Evolutionary conservation across 208 protist species (phyloP).

Genomic region (Trypanosoma caninum): DNA sequence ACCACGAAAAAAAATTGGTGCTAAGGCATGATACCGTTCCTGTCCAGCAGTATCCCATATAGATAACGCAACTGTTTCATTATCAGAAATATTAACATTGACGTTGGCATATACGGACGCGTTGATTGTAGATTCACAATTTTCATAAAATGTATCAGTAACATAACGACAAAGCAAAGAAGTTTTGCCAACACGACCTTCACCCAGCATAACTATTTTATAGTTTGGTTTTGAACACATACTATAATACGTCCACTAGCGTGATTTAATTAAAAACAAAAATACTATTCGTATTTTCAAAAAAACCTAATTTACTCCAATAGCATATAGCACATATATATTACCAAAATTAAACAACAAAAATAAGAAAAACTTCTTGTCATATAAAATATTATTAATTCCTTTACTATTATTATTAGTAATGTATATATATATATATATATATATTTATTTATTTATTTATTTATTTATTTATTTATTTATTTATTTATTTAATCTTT

Average conservation of each 20-base stretch:
- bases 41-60: conserved; percentile 89
- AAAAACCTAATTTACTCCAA: background rate
- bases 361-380: too few relatives aligned
- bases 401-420: too few relatives aligned
- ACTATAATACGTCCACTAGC: too few relatives aligned
- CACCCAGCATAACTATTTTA: conserved; percentile 43
- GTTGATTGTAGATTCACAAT: conserved; percentile 26
- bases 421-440: too few relatives aligned
- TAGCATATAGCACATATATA: too few relatives aligned
- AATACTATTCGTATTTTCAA: background rate
- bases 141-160: conserved; percentile 27
- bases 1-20: conserved; percentile 91
- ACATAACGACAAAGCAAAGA: conserved; percentile 31
- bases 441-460: too few relatives aligned
- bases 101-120: conserved; percentile 35
- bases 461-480: too few relatives aligned
- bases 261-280: background rate
- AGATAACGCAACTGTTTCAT: conserved; percentile 5
- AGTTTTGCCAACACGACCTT: conserved; percentile 46
- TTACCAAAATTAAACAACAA: too few relatives aligned
- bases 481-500: too few relatives aligned
- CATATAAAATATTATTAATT: too few relatives aligned
- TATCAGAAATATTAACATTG: conserved; percentile 20
- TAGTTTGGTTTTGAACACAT: too few relatives aligned
- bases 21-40: conserved; percentile 87